A percentile compares a stretch with the other conserved stretches of the same genome.
These are phyloP conservation scores for Oryza brachyantha DNA, from an alignment of 176 grass and related monocot genomes.

Conservation along the genomic window DNA sequence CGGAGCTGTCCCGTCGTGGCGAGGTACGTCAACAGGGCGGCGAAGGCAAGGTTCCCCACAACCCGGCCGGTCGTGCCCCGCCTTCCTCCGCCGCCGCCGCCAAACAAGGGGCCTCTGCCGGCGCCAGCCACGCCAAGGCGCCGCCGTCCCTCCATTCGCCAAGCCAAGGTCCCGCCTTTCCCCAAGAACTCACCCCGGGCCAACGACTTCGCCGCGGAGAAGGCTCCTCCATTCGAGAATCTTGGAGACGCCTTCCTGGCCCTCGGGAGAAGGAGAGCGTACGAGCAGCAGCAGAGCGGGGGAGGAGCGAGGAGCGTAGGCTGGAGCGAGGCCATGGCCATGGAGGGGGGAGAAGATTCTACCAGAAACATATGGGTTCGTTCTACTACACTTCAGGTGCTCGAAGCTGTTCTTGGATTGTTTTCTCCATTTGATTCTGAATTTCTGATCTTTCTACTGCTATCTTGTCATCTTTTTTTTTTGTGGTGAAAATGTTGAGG, in stretches of 20 bases:
- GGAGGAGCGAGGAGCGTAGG: conserved; percentile 2
- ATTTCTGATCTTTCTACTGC: neutral
- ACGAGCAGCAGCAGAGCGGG: conserved; percentile 35
- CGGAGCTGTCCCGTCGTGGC: conserved; percentile 78
- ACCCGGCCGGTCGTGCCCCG: conserved; percentile 44
- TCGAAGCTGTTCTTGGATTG: neutral
- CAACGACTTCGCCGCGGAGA: conserved; percentile 2
- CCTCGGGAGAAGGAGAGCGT: neutral
- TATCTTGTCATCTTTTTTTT: neutral
- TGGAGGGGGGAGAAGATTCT: neutral
- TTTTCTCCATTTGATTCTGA: neutral
- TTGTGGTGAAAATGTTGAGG: too few species aligned
- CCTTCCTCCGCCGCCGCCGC: conserved; percentile 46
- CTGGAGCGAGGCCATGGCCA: conserved; percentile 40
- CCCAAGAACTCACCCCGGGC: conserved; percentile 24
- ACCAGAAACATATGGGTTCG: neutral
- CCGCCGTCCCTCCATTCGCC: conserved; percentile 26
- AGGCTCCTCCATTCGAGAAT: conserved; percentile 9
- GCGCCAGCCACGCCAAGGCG: conserved; percentile 33
- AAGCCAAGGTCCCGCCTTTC: conserved; percentile 34
- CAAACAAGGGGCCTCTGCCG: conserved; percentile 66
- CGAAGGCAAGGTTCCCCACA: conserved; percentile 73
- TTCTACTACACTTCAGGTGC: neutral
- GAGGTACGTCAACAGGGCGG: conserved; percentile 69
- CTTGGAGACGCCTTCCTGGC: conserved; percentile 10